Conservation (phyloP, 257 asterid species). For the Voacanga thouarsii region DNA sequence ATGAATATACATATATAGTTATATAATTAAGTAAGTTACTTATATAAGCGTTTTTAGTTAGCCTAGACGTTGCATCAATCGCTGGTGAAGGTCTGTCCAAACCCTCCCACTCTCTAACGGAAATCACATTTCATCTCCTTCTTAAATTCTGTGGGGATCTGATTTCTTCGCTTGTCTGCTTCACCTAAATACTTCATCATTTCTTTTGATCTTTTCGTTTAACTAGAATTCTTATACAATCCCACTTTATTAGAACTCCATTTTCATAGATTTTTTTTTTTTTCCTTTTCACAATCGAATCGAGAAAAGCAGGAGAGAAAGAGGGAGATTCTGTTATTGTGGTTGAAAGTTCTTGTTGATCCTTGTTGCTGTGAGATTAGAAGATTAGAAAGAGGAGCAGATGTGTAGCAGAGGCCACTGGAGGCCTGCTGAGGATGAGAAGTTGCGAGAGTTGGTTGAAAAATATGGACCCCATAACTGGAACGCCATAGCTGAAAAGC, state of each 20-base stretch:
- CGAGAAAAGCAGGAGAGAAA: neutral
- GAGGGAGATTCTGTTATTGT: neutral
- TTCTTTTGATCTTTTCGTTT: neutral
- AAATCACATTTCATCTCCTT: slow-evolving; percentile 45
- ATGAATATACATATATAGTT: neutral
- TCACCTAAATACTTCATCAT: neutral
- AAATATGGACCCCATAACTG: slow-evolving; percentile 94
- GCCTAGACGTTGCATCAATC: slow-evolving; percentile 79
- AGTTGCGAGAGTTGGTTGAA: slow-evolving; percentile 68
- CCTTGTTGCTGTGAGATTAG: neutral
- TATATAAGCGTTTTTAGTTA: slow-evolving; percentile 33
- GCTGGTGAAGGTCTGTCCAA: slow-evolving; percentile 71
- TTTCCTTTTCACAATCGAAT: too few species aligned
- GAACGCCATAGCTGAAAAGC: slow-evolving; percentile 88
- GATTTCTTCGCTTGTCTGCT: neutral
- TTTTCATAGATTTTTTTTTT: neutral
- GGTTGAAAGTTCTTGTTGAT: neutral
- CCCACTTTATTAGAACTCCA: neutral
- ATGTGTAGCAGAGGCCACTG: slow-evolving; percentile 89
- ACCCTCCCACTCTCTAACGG: slow-evolving; percentile 66
- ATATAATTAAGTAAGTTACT: slow-evolving; percentile 1
- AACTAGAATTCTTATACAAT: neutral
- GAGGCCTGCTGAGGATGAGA: slow-evolving; percentile 94
- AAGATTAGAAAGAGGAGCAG: neutral
- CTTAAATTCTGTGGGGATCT: slow-evolving; percentile 19